phyloP scores from a whole-genome alignment of 2,329 filamentous ascomycete genomes.

The Cordyceps cateniannulata region DNA sequence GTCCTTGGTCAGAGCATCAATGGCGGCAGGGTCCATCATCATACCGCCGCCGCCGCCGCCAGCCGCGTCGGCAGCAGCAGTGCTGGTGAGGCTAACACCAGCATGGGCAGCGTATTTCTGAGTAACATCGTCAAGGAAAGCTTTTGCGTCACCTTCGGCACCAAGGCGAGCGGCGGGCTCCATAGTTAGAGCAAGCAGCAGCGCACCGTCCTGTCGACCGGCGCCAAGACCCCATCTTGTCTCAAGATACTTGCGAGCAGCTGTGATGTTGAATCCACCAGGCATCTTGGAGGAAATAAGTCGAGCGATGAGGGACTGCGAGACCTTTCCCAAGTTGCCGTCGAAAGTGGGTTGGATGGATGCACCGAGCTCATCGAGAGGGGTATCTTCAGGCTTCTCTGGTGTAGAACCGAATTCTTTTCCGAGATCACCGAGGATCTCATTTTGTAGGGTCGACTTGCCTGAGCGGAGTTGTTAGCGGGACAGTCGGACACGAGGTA shows the following conservation, averaged over 20 bases:
- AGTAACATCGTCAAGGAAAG: slow-evolving; percentile 78
- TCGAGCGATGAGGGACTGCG: slow-evolving; percentile 84
- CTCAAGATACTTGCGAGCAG: slow-evolving; percentile 91
- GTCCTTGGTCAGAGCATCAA: slow-evolving; percentile 95
- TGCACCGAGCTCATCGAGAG: slow-evolving; percentile 88
- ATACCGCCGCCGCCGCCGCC: slow-evolving; percentile 72
- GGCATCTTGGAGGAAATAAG: slow-evolving; percentile 99
- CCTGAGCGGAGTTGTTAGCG: slow-evolving; percentile 42
- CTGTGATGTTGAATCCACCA: slow-evolving; percentile 97
- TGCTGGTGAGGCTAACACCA: slow-evolving; percentile 76
- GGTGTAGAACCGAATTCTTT: slow-evolving; percentile 98
- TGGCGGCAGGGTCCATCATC: slow-evolving; percentile 99
- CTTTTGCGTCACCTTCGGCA: slow-evolving; percentile 85
- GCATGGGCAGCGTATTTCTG: slow-evolving; percentile 84
- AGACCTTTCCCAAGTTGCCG: slow-evolving; percentile 95
- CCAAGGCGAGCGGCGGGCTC: slow-evolving; percentile 85
- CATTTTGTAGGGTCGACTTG: slow-evolving; percentile 97
- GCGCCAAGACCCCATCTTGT: slow-evolving; percentile 82
- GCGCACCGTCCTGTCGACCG: slow-evolving; percentile 84
- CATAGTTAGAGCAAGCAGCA: slow-evolving; percentile 85
- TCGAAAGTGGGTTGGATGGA: slow-evolving; percentile 99
- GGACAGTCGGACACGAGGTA: neutral
- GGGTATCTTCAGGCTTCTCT: slow-evolving; percentile 96
- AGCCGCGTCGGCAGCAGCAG: slow-evolving; percentile 66
- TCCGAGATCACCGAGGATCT: slow-evolving; percentile 93